phyloP scores from a whole-genome alignment of 2,329 filamentous ascomycete species.

The Colletotrichum sp. region DNA sequence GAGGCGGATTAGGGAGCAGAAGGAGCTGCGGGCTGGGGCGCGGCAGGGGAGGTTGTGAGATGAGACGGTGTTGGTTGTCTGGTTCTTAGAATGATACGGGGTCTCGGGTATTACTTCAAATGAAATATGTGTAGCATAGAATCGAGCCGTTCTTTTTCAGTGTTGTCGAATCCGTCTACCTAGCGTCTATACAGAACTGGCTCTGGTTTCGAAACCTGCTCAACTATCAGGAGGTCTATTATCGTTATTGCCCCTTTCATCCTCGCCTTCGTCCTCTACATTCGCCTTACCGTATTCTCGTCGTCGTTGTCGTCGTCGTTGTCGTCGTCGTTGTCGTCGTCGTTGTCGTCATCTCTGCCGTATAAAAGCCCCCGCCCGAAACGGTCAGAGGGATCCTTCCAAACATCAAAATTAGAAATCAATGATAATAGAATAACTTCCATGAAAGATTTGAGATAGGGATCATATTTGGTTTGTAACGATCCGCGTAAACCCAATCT shows the following conservation, averaged over 20 bases:
- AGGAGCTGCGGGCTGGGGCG: background rate
- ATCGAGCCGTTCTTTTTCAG: no score
- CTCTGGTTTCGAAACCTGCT: no score
- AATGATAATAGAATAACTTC: background rate
- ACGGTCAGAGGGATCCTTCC: fast-evolving
- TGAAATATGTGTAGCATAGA: no score
- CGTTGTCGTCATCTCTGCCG: background rate
- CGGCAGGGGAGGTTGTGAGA: background rate
- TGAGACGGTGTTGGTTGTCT: fast-evolving
- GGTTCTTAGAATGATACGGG: background rate
- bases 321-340: no score
- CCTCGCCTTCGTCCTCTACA: no score
- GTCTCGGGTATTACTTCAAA: background rate
- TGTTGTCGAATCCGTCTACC: background rate
- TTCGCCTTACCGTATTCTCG: no score
- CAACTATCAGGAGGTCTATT: background rate
- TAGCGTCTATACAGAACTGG: no score
- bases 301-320: no score
- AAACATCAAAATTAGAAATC: background rate
- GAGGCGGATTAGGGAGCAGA: conserved; percentile 16
- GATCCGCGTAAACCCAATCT: background rate
- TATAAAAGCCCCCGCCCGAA: background rate
- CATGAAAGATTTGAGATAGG: background rate
- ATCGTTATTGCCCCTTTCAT: background rate
- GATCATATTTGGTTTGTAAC: fast-evolving